phyloP scores from a whole-genome alignment of 2,329 filamentous ascomycete genomes.

The Aureobasidium subglaciale region DNA sequence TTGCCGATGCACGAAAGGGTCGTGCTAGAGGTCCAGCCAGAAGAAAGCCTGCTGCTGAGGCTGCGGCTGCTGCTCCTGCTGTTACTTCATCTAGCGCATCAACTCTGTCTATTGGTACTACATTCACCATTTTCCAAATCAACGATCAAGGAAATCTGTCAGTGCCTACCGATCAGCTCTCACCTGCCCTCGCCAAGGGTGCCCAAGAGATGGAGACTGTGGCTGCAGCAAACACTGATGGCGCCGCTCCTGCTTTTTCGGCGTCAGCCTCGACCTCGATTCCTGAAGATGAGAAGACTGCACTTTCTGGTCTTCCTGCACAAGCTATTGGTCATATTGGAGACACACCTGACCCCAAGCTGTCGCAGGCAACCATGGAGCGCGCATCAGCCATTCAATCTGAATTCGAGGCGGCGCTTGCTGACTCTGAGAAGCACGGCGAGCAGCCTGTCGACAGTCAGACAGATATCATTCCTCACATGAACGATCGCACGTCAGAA shows the following conservation, averaged over 20 bases:
- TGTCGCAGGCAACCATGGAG: slow-evolving; percentile 16
- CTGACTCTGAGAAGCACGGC: slow-evolving; percentile 1
- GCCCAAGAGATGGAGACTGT: slow-evolving; percentile 21
- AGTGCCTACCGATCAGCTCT: slow-evolving; percentile 22
- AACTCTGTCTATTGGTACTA: slow-evolving; percentile 36
- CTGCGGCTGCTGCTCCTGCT: slow-evolving; percentile 39
- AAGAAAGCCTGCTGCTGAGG: slow-evolving; percentile 57
- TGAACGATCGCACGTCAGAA: slow-evolving; percentile 17
- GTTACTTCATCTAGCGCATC: slow-evolving; percentile 46
- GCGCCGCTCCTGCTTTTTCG: slow-evolving; percentile 20
- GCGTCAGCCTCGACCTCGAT: not conserved
- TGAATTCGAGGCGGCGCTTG: slow-evolving; percentile 17
- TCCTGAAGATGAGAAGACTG: slow-evolving; percentile 12
- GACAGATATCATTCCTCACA: slow-evolving; percentile 15
- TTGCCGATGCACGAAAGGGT: slow-evolving; percentile 83
- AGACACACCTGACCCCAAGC: slow-evolving; percentile 19
- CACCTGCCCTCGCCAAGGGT: slow-evolving; percentile 15
- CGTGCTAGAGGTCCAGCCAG: slow-evolving; percentile 81
- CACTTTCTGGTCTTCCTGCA: slow-evolving; percentile 11
- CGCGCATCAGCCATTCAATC: slow-evolving; percentile 18
- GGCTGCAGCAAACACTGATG: slow-evolving; percentile 23
- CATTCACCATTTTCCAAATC: slow-evolving; percentile 37
- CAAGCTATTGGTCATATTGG: slow-evolving; percentile 20
- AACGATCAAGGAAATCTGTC: slow-evolving; percentile 35
- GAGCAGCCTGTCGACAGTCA: not conserved